phyloP scores from a whole-genome alignment of 108 stramenopile genomes.

The Schizochytrium sp. region DNA sequence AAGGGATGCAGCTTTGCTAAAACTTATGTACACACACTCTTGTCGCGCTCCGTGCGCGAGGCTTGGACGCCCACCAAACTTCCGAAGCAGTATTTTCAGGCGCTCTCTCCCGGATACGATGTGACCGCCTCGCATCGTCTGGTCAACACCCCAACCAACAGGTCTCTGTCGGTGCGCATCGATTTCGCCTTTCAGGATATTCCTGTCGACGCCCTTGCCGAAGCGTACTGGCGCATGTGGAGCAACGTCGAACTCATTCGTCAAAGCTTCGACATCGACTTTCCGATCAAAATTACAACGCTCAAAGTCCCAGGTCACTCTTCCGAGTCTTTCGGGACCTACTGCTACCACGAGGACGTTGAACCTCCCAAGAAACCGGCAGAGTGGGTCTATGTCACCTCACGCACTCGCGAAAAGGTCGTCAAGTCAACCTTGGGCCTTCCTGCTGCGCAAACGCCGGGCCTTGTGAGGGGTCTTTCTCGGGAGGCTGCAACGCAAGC shows the following conservation, averaged over 20 bases:
- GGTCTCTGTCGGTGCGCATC: background rate
- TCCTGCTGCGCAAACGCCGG: background rate
- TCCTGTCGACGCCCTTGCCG: background rate
- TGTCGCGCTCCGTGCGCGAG: background rate
- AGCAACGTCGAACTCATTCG: background rate
- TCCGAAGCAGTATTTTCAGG: background rate
- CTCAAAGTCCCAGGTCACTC: background rate
- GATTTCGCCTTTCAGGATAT: background rate
- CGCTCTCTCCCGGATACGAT: background rate
- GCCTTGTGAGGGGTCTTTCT: background rate
- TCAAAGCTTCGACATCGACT: background rate
- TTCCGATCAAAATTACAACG: background rate
- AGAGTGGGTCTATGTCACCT: background rate
- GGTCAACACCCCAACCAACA: background rate
- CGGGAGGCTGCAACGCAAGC: background rate
- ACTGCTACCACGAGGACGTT: background rate
- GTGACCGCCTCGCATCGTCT: background rate
- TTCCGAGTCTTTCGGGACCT: background rate
- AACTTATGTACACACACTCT: background rate
- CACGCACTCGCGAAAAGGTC: background rate
- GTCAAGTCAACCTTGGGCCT: background rate
- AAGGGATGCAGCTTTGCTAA: background rate
- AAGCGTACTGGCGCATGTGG: constrained; percentile 11
- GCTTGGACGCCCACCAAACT: background rate
- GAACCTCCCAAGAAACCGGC: background rate